Evolutionary conservation across 441 rosid genomes (phyloP), one percentile per base, ranked within the genome.

Genomic region (Pelargonium myrrhifolium): DNA sequence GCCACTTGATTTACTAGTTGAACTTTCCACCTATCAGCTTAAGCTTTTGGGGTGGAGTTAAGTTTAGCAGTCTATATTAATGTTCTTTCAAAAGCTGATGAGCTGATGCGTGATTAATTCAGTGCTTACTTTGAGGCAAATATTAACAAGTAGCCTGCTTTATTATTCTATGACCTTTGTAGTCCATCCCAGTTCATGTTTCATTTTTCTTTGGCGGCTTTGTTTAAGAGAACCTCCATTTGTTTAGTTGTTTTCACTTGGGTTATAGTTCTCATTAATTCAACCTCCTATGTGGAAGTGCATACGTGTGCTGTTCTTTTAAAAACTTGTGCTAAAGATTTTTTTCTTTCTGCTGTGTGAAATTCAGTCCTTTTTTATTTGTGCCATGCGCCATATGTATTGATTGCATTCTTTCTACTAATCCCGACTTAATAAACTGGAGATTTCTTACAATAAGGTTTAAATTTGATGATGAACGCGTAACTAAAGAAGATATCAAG

Each of bases 401-500:
- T 28, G 65, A 22, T 61, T 61, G 20, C 17, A 28, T n/a, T 22
- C 18, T 61, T 28, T 4, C 11, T 26, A 22, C 18, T 61, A 31
- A 14, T 28, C 39, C 31, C 28, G 18, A 28, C 10, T 12, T 26
- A 26, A 24, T 24, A 24, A 11, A 59, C 10, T 26, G 65, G 39
- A 40, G 17, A 10, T 28, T 61, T 61, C 1, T 61, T 31, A n/a
- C 31, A 9, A 22, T 39, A 39, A 87, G 92, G 92, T 85, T 77
- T 71, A 87, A 85, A 75, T 82, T 85, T 75, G 89, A 87, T 70
- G 92, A 87, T 73, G 89, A 87, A 47, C 81, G 86, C 56, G 92
- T 87, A 47, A 87, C 89, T 35, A 83, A 85, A 75, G 89, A 83
- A 75, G 92, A 87, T 53, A 42, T 80, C 45, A 82, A 83, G 75